Conservation (phyloP, 306 rosid species). For the Sesbania bispinosa region DNA sequence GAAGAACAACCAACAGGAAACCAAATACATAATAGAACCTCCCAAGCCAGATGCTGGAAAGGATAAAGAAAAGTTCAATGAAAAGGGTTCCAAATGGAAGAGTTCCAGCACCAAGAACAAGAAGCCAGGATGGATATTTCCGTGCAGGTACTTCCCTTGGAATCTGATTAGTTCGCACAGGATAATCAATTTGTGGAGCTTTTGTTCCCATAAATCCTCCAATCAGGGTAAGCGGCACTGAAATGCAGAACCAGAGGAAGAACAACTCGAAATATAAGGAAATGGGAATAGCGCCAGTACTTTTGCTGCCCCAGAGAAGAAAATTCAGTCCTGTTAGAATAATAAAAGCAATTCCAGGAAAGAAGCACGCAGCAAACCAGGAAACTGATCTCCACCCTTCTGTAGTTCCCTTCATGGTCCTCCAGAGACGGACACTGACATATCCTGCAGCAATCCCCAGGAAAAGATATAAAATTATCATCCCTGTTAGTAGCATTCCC, state of each 20-base stretch:
- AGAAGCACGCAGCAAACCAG: constrained; percentile 84
- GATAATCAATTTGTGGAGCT: constrained; percentile 67
- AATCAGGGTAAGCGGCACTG: constrained; percentile 89
- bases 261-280: constrained; percentile 71
- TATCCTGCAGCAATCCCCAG: constrained; percentile 86
- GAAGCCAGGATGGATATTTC: constrained; percentile 96
- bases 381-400: constrained; percentile 90
- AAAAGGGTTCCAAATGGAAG: constrained; percentile 97
- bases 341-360: constrained; percentile 81
- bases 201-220: constrained; percentile 90
- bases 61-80: constrained; percentile 95
- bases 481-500: constrained; percentile 91
- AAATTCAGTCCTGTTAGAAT: constrained; percentile 81
- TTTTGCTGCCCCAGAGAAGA: constrained; percentile 88
- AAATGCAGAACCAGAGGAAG: constrained; percentile 93
- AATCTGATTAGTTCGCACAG: constrained; percentile 92
- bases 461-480: constrained; percentile 91
- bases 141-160: constrained; percentile 92
- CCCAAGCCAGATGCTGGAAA: constrained; percentile 98
- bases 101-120: constrained; percentile 94
- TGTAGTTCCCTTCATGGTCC: constrained; percentile 82
- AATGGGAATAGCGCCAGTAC: constrained; percentile 95
- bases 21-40: constrained; percentile 95
- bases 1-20: constrained; percentile 76
- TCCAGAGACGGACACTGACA: constrained; percentile 90